Conservation (phyloP, 2,329 filamentous ascomycete species). For the Phaeophleospora eucalypticola region DNA sequence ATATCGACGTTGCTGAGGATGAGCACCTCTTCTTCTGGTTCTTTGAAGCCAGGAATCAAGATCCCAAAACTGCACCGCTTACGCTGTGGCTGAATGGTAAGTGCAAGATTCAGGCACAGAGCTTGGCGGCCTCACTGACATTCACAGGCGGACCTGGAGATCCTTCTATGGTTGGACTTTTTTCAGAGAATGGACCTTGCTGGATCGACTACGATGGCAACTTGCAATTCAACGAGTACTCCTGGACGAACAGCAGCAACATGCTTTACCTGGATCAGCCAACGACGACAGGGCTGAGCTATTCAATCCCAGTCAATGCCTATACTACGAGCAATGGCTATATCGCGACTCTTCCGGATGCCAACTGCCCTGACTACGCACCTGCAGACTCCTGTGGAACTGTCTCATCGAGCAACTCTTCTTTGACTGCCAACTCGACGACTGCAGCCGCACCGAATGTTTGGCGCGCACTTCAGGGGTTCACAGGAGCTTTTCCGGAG, state of each 20-base stretch:
- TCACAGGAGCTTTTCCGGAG: slow-evolving; percentile 55
- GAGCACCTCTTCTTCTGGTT: slow-evolving; percentile 54
- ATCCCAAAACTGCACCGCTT: slow-evolving; percentile 52
- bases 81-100: slow-evolving; percentile 55
- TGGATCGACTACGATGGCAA: slow-evolving; percentile 16
- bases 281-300: slow-evolving; percentile 56
- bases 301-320: slow-evolving; percentile 42
- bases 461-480: slow-evolving; percentile 59
- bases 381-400: slow-evolving; percentile 46
- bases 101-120: slow-evolving; percentile 25
- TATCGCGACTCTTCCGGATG: slow-evolving; percentile 34
- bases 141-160: slow-evolving; percentile 49
- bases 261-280: slow-evolving; percentile 69
- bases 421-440: slow-evolving; percentile 52
- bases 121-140: background rate
- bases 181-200: slow-evolving; percentile 41
- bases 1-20: slow-evolving; percentile 47
- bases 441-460: slow-evolving; percentile 53
- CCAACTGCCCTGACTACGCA: slow-evolving; percentile 18
- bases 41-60: slow-evolving; percentile 53
- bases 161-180: slow-evolving; percentile 55
- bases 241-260: slow-evolving; percentile 59
- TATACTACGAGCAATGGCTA: slow-evolving; percentile 32
- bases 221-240: slow-evolving; percentile 50
- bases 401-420: slow-evolving; percentile 49